Evolutionary conservation across 116 monocot genomes (phyloP).

Genomic region (Cymodocea nodosa): DNA sequence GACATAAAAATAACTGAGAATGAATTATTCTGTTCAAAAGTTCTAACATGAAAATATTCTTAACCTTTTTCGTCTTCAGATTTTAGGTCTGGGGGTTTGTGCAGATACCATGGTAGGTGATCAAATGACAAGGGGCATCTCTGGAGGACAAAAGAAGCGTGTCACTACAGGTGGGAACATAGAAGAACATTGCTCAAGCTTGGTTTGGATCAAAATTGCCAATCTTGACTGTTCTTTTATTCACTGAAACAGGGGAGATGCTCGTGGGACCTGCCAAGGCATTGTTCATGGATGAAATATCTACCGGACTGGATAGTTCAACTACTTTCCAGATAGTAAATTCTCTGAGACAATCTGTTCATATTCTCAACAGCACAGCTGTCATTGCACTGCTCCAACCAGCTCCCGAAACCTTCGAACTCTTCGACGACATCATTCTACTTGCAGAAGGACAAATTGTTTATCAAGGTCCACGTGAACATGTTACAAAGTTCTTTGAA

Average conservation of each 20-base stretch:
- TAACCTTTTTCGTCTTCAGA: constrained; percentile 6
- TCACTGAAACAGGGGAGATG: constrained; percentile 42
- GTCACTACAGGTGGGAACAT: constrained; percentile 34
- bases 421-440: constrained; percentile 66
- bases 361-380: constrained; percentile 49
- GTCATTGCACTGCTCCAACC: constrained; percentile 67
- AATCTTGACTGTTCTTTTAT: background rate
- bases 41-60: too few relatives aligned
- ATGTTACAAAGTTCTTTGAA: constrained; percentile 50
- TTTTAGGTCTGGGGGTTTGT: constrained; percentile 39
- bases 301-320: constrained; percentile 63
- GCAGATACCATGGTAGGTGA: constrained; percentile 57
- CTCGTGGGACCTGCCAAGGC: constrained; percentile 63
- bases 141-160: constrained; percentile 52
- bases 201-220: background rate
- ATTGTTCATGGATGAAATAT: constrained; percentile 75
- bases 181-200: background rate
- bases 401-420: constrained; percentile 59
- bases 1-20: too few relatives aligned
- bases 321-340: constrained; percentile 68
- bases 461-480: constrained; percentile 51
- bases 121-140: constrained; percentile 49
- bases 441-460: constrained; percentile 56
- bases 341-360: constrained; percentile 40
- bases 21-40: too few relatives aligned